Evolutionary conservation across 2,329 filamentous ascomycete genomes (phyloP), one percentile per base, ranked within the genome.

Genomic region (Curvularia lunata): DNA sequence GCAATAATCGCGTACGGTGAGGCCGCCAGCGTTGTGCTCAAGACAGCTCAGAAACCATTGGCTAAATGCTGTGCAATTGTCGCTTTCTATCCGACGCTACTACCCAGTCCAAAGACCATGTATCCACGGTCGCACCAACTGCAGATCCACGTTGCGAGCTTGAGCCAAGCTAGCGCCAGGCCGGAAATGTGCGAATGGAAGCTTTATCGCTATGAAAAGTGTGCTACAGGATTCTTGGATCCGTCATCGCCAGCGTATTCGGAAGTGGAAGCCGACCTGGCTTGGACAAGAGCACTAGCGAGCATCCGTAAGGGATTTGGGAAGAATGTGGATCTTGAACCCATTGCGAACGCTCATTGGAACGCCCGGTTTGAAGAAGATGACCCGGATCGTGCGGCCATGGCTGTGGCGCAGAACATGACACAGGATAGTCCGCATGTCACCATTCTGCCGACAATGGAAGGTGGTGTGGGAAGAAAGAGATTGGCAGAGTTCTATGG

Each of bases 401-500:
- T 75, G 67, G 60, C 57, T 25, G 60, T 73, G 23, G 68, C 74
- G 5, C 66, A 68, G 51, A 68, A 62, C 7, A 74, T 75, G 70
- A 71, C 69, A 16, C 71, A 75, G 57, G 69, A 69, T 23, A 69
- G 67, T 38, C 73, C 74, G 10, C 73, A 77, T 51, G 66, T 77
- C 1, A 75, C 69, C 0, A 66, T 80, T 48, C 52, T 80, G 10
- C 80, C 80, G 1, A 82, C 79, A 0, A 61, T 80, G 54, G 76
- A 79, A 10, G 80, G 80, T 4, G 79, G 78, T 1, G 73, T 81
- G 3, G 79, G 79, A 3, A 65, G 73, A 32, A 71, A 75, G 54
- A 78, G 79, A 25, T 63, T 82, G 3, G 74, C 75, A 27, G 69
- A 75, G 5, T 88, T 87, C 71, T 87, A 87, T 64, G 75, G 80